Conservation (phyloP, 2,329 filamentous ascomycete genomes). For the Aspergillus floridensis region DNA sequence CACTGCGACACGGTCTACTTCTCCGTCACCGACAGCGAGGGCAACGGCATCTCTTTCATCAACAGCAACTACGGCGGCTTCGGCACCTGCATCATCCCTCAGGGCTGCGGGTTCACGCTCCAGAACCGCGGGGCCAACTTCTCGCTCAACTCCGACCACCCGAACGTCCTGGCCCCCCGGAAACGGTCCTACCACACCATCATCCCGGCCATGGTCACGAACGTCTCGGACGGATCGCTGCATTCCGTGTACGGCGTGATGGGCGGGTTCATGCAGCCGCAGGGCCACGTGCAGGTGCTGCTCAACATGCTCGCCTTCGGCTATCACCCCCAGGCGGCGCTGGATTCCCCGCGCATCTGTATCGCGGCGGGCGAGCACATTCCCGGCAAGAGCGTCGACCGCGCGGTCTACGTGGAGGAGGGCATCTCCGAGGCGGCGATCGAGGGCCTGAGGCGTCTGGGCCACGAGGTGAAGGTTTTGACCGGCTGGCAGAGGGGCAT, state of each 20-base stretch:
- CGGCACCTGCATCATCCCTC: constrained; percentile 80
- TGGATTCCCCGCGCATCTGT: constrained; percentile 89
- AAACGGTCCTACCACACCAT: constrained; percentile 98
- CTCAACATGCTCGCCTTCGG: constrained; percentile 84
- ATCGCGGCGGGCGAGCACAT: constrained; percentile 72
- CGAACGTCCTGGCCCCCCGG: constrained; percentile 73
- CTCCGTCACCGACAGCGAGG: constrained; percentile 72
- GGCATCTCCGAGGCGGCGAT: constrained; percentile 69
- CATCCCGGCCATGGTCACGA: constrained; percentile 87
- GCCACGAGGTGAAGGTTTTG: constrained; percentile 70
- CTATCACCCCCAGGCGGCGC: constrained; percentile 77
- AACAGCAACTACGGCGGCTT: constrained; percentile 90
- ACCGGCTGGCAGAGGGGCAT: constrained; percentile 62
- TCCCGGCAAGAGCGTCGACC: constrained; percentile 56
- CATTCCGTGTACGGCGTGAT: constrained; percentile 93
- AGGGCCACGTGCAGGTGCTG: constrained; percentile 90
- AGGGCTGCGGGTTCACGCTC: constrained; percentile 84
- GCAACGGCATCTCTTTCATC: constrained; percentile 94
- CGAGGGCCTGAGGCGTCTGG: constrained; percentile 64
- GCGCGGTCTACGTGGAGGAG: constrained; percentile 75
- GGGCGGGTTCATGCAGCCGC: constrained; percentile 98
- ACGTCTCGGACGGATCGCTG: constrained; percentile 67
- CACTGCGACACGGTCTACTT: constrained; percentile 96
- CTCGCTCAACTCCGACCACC: constrained; percentile 64
- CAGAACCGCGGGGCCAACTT: constrained; percentile 94